Evolutionary conservation across 2,329 filamentous ascomycete genomes (phyloP), one percentile per base, ranked within the genome.

Genomic region (Leptodontidium sp.): DNA sequence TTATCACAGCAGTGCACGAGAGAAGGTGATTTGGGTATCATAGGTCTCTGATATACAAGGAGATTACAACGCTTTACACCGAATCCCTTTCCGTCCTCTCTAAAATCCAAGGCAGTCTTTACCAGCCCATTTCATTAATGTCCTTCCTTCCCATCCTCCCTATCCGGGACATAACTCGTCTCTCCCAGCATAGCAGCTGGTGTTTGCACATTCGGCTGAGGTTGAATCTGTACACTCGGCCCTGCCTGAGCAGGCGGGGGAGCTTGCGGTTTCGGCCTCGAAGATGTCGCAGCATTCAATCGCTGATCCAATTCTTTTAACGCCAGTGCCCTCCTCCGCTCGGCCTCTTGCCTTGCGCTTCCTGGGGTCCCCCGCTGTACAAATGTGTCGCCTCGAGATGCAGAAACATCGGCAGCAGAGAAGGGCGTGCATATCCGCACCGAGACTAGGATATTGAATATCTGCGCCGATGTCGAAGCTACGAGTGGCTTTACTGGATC

Each of bases 261-360:
- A 67, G 74, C 67, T 78, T 73, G 68, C 81, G 80, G 52, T 72
- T 81, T 78, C 24, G 84, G 77, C 35, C 82, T 79, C 58, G 66
- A 68, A 43, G 84, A 84, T 17, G 92, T 91, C 3, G 94, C 93
- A n/a, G 93, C 92, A 79, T 96, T 92, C 64, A 99, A 84, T 72
- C 96, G 87, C 82, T 98, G 94, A 80, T 99, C 96, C 65, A 99
- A 83, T 3, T 94, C 95, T 78, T 95, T 95, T 66, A 99, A 85
- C 0, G 96, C 96, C 73, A 99, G 82, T 0, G 94, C 94, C 73
- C 96, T 88, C 78, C 96, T 88, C 73, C 96, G 85, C 83, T 98
- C 96, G 0, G 95, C 95, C 80, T 98, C 96, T 61, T 96, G 95
- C 68, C 94, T 89, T 61, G 94, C 93, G 63, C 90, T 88, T 14